These are phyloP conservation scores for Aureobasidium sp. DNA, from an alignment of 2,329 filamentous ascomycete species.

Conservation along the genomic window DNA sequence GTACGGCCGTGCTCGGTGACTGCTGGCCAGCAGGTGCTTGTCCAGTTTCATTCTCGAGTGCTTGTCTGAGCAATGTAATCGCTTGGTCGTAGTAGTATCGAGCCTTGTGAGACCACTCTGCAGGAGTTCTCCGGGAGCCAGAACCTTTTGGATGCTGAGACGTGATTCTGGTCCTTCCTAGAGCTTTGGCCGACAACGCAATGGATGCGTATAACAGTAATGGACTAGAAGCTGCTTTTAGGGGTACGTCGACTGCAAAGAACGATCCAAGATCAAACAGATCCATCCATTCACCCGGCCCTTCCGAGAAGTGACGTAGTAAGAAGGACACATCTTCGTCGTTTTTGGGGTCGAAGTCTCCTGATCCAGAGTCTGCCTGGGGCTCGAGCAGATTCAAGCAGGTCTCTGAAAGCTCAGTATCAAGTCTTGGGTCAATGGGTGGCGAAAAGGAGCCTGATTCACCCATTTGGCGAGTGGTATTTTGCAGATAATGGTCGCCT, in stretches of 20 bases:
- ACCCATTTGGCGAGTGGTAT: constrained; percentile 2
- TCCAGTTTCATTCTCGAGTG: constrained; percentile 24
- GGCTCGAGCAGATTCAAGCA: neutral
- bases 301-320: constrained; percentile 53
- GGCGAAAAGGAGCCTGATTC: constrained; percentile 30
- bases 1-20: constrained; percentile 21
- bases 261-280: constrained; percentile 52
- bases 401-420: constrained; percentile 17
- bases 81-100: constrained; percentile 52
- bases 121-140: constrained; percentile 19
- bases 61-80: constrained; percentile 28
- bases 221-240: constrained; percentile 46
- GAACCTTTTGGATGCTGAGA: constrained; percentile 1
- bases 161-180: constrained; percentile 40
- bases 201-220: constrained; percentile 50
- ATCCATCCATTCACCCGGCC: constrained; percentile 53
- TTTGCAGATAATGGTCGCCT: constrained; percentile 26
- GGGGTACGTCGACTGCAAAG: constrained; percentile 54
- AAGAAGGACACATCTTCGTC: constrained; percentile 53
- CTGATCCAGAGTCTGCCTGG: neutral
- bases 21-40: neutral
- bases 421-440: constrained; percentile 37
- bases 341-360: constrained; percentile 10
- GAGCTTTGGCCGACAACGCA: constrained; percentile 55
- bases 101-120: constrained; percentile 53